Percentiles rank a stretch among this genome's conserved stretches.
Evolutionary conservation across 208 protist species (phyloP).

Genomic region (Eutreptiella sp.): DNA sequence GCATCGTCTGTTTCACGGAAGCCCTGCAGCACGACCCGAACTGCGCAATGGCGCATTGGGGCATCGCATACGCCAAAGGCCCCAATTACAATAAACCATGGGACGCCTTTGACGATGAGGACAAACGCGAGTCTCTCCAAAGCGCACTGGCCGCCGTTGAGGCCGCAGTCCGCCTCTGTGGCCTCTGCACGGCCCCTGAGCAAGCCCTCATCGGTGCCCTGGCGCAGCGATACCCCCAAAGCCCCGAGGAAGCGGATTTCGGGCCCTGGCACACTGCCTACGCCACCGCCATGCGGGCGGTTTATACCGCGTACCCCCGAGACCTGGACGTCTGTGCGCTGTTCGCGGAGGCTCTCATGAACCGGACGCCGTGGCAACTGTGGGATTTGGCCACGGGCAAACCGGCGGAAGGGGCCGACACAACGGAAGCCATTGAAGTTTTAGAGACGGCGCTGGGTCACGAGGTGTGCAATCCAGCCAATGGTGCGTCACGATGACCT

Average conservation of each 20-base stretch:
- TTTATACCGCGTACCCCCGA: slow-evolving; percentile 8
- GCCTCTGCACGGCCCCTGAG: not conserved
- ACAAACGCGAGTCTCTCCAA: not conserved
- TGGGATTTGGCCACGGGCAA: slow-evolving; percentile 6
- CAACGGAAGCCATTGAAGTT: not conserved
- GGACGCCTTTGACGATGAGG: not conserved
- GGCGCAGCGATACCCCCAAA: slow-evolving; percentile 6
- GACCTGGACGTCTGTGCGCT: slow-evolving; percentile 14
- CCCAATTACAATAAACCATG: slow-evolving; percentile 27
- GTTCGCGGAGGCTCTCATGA: slow-evolving; percentile 20
- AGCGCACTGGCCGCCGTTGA: not conserved
- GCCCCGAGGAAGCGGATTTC: not conserved
- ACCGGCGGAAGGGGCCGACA: not conserved
- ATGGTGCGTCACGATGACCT: too few species aligned
- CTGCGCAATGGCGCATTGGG: slow-evolving; percentile 22
- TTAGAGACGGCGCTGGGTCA: not conserved
- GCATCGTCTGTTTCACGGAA: slow-evolving; percentile 5
- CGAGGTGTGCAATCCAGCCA: too few species aligned
- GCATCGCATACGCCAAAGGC: slow-evolving; percentile 14
- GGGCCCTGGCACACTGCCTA: not conserved
- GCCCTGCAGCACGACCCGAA: slow-evolving; percentile 6
- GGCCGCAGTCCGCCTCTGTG: too few species aligned
- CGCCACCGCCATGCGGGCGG: slow-evolving; percentile 8
- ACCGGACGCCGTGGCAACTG: not conserved
- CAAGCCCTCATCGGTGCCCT: slow-evolving; percentile 1